Conservation (phyloP, 305 asterid genomes). For the Rubia occidens region DNA sequence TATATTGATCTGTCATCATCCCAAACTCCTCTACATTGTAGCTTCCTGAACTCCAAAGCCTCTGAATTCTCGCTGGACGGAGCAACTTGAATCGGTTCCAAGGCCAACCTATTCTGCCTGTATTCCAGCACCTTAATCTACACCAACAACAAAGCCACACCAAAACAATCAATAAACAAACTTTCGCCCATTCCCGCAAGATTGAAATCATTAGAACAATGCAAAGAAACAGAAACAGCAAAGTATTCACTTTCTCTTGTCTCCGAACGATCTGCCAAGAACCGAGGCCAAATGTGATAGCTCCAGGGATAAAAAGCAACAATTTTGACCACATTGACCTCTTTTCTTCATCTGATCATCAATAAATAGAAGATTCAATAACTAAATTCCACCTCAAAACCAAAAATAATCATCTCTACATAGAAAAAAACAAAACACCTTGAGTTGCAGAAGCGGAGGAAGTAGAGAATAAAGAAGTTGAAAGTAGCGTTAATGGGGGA, state of each 20-base stretch:
- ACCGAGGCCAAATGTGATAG: slow-evolving; percentile 83
- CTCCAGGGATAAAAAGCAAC: slow-evolving; percentile 78
- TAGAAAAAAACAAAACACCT: slow-evolving; percentile 25
- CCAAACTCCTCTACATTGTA: slow-evolving; percentile 61
- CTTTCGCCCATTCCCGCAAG: background rate
- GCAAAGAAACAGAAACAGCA: background rate
- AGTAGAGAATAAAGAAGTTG: slow-evolving; percentile 27
- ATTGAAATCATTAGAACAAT: background rate
- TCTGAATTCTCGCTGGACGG: slow-evolving; percentile 35
- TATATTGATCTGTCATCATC: slow-evolving; percentile 67
- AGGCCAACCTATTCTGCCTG: slow-evolving; percentile 50
- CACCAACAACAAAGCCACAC: slow-evolving; percentile 16
- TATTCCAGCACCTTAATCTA: slow-evolving; percentile 72
- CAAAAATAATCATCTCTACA: background rate
- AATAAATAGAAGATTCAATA: slow-evolving; percentile 12
- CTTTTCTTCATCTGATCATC: slow-evolving; percentile 42
- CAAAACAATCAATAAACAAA: slow-evolving; percentile 11
- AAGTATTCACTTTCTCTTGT: slow-evolving; percentile 57
- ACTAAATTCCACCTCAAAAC: background rate
- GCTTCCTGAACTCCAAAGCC: slow-evolving; percentile 65
- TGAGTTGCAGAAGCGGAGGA: slow-evolving; percentile 37
- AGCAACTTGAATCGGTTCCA: slow-evolving; percentile 50
- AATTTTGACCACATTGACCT: slow-evolving; percentile 73
- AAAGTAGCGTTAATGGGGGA: slow-evolving; percentile 20
- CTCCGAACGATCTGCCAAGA: slow-evolving; percentile 87